Evolutionary conservation across 2,329 filamentous ascomycete species (phyloP).

Genomic region (Zarea fungicola): DNA sequence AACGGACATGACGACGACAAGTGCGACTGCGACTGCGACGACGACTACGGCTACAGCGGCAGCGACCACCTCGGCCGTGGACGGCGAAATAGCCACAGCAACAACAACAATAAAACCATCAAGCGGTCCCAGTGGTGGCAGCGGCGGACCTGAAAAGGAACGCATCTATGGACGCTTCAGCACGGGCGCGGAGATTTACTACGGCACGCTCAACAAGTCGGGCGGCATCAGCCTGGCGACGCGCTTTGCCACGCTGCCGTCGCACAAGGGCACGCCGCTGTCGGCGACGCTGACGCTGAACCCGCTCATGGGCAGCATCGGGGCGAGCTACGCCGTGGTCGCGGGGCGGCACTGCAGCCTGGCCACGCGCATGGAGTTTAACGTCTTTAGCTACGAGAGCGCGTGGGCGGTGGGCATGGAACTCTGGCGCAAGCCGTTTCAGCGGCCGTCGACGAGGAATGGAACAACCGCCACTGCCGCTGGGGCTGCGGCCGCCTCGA

Average conservation of each 20-base stretch:
- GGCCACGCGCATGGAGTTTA: conserved; percentile 91
- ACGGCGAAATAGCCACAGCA: background rate
- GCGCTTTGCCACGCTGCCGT: conserved; percentile 81
- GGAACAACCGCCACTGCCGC: conserved; percentile 28
- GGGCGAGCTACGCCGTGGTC: conserved; percentile 85
- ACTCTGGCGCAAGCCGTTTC: conserved; percentile 68
- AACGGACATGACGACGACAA: conserved; percentile 3
- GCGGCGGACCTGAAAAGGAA: conserved; percentile 53
- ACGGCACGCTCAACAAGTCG: conserved; percentile 89
- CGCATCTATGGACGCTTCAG: conserved; percentile 77
- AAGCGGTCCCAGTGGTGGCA: no score
- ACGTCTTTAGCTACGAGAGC: conserved; percentile 97
- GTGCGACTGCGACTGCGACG: background rate
- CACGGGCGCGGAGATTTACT: conserved; percentile 89
- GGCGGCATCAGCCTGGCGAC: conserved; percentile 85
- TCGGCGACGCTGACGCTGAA: conserved; percentile 92
- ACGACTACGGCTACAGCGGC: background rate
- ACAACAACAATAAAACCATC: background rate
- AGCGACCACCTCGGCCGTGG: background rate
- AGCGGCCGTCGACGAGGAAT: conserved; percentile 33
- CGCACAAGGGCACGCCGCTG: conserved; percentile 78
- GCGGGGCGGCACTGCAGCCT: conserved; percentile 78
- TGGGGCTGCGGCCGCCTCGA: conserved; percentile 21
- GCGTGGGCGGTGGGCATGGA: conserved; percentile 89
- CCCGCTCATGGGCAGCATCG: conserved; percentile 89